Conservation (phyloP, 2,329 filamentous ascomycete genomes). For the Fusarium nurragi region DNA sequence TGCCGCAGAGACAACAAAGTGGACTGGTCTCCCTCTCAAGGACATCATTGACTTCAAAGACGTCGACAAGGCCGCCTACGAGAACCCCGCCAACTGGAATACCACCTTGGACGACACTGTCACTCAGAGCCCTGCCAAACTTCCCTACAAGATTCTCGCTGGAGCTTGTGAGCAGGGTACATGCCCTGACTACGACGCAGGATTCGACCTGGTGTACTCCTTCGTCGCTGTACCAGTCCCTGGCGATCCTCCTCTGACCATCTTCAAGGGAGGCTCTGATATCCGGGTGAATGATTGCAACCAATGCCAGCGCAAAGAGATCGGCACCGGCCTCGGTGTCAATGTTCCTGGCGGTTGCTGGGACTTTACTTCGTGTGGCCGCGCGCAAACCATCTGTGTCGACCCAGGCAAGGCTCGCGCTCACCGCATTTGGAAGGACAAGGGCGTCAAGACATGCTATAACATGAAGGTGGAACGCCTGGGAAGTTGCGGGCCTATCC, state of each 20-base stretch:
- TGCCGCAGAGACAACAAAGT: neutral
- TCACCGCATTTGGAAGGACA: neutral
- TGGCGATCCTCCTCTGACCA: accelerated
- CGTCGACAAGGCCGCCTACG: neutral
- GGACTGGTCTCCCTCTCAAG: neutral
- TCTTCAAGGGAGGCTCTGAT: no score
- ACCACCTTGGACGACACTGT: neutral
- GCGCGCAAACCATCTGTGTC: neutral
- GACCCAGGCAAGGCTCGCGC: neutral
- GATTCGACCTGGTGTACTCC: neutral
- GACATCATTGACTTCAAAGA: neutral
- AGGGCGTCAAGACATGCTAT: neutral
- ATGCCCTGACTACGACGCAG: neutral
- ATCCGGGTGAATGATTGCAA: neutral
- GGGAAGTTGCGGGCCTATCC: neutral
- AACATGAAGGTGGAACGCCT: neutral
- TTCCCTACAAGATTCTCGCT: neutral
- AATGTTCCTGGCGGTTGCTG: neutral
- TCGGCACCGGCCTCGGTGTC: neutral
- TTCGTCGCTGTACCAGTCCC: neutral
- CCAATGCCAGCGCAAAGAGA: neutral
- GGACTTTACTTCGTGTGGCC: neutral
- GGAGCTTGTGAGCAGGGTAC: neutral
- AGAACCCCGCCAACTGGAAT: neutral
- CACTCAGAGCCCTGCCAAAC: neutral